Percentiles rank a stretch among this genome's conserved stretches.
phyloP scores from a whole-genome alignment of 495 filamentous ascomycete genomes.

The Penicillium paxilli region DNA sequence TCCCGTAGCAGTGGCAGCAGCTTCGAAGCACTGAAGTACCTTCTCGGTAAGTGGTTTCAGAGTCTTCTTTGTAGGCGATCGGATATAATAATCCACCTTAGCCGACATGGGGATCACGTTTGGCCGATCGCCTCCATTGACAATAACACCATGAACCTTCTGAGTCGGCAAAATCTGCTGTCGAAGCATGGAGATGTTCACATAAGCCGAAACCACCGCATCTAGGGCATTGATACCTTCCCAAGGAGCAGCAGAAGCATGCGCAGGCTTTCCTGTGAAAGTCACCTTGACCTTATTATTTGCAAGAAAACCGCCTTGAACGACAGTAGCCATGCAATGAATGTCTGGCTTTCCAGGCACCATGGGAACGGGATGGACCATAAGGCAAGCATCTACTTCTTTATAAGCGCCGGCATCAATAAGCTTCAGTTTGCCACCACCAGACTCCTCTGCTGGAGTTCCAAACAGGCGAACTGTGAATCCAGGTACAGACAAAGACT shows the following conservation, averaged over 20 bases:
- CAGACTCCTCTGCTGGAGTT: constrained; percentile 46
- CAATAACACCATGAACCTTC: constrained; percentile 46
- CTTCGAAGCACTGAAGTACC: constrained; percentile 57
- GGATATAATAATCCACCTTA: constrained; percentile 56
- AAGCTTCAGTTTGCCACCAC: constrained; percentile 50
- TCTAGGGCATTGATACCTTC: constrained; percentile 67
- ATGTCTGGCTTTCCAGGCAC: constrained; percentile 23
- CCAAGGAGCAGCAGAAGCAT: constrained; percentile 64
- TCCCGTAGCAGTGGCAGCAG: constrained; percentile 56
- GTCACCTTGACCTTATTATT: constrained; percentile 51
- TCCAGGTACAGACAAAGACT: constrained; percentile 17
- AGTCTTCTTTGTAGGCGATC: constrained; percentile 45
- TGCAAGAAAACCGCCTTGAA: constrained; percentile 50
- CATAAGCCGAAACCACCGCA: constrained; percentile 61
- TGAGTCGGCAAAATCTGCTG: constrained; percentile 57
- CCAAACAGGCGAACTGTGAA: constrained; percentile 43
- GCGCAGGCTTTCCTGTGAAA: constrained; percentile 51
- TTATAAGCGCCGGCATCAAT: constrained; percentile 52
- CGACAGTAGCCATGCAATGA: constrained; percentile 31
- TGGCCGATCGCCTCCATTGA: constrained; percentile 44
- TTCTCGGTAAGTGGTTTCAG: constrained; percentile 46
- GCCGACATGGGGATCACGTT: constrained; percentile 58
- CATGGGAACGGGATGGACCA: constrained; percentile 53
- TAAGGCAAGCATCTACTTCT: constrained; percentile 48
- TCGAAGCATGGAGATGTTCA: constrained; percentile 58